Evolutionary conservation across 192 early-diverging fungal genomes (phyloP).

Genomic region (Helicostylum pulchrum): DNA sequence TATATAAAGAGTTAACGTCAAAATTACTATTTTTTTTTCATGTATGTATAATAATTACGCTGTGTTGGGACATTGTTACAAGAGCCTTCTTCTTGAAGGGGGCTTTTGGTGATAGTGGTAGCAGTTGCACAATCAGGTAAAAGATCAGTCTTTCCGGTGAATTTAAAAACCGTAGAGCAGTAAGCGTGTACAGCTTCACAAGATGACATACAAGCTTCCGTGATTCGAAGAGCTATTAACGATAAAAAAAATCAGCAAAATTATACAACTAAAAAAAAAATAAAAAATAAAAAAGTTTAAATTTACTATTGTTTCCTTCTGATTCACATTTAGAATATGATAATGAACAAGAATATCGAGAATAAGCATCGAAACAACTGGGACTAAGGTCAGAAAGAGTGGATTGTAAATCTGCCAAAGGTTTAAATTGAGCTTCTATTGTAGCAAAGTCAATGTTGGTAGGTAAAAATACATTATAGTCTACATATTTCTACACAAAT

Average conservation of each 20-base stretch:
- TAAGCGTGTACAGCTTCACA: too few species aligned
- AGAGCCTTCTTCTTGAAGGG: background rate
- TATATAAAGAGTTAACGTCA: background rate
- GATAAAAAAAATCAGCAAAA: too few species aligned
- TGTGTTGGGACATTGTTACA: background rate
- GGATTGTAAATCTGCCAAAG: background rate
- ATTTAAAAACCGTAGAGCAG: too few species aligned
- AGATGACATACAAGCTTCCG: too few species aligned
- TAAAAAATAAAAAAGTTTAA: too few species aligned
- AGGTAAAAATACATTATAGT: slow-evolving; percentile 9
- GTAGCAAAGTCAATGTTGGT: background rate
- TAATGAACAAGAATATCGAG: slow-evolving; percentile 7
- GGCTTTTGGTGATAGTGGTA: background rate
- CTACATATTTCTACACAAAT: slow-evolving; percentile 1
- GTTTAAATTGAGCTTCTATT: background rate
- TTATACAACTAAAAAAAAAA: too few species aligned
- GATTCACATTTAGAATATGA: slow-evolving; percentile 9
- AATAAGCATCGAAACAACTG: slow-evolving; percentile 9
- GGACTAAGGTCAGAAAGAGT: background rate
- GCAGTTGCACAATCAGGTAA: background rate
- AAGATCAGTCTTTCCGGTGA: too few species aligned
- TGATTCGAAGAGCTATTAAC: too few species aligned
- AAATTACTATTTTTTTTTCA: background rate
- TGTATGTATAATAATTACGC: background rate
- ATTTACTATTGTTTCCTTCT: background rate